Base-by-base conservation (phyloP, 2,329 filamentous ascomycete species). In the Thelonectria blattea region DNA sequence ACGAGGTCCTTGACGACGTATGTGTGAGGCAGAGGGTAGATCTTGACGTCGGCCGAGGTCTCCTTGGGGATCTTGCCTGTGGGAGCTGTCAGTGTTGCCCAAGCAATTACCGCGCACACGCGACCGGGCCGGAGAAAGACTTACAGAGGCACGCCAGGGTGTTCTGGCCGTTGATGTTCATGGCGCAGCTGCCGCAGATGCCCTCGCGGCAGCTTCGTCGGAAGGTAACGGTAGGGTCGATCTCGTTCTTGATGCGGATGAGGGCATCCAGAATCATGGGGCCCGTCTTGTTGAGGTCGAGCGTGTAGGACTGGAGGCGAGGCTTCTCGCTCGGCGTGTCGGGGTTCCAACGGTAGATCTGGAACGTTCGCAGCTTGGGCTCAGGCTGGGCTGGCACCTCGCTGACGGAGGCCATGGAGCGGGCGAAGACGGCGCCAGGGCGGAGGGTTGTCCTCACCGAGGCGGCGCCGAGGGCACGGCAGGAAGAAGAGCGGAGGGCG, bases 161-260 rank as follows among this genome's bases (percentile, higher is more conserved):
- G 84, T 99, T 99, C 74, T 96, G 91, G 78, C 95, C 95, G 78
- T 98, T 96, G 78, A 99, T 98, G 85, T 99, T 99, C 95, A 99
- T 99, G 69, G 95, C 95, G 78, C 95, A 99, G 79, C 92, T 96
- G 69, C 95, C 95, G 76, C 95, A 99, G 74, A 99, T 99, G 71
- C 95, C 95, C 86, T 99, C 95, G 81, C 95, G 86, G 83, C 95
- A 99, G 79, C 91, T 96, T 78, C 95, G 83, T 76, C 95, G 88
- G 85, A 99, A 99, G 56, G 95, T 98, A 73, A 99, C 81, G 47
- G 95, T 98, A 52, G 95, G 93, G 79, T 99, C 95, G 65, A 96
- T 80, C 86, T 99, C 95, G 80, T 99, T 99, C 91, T 99, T 99
- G 81, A 99, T 97, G 72, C 94, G 86, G 78, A 99, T 95, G 72